Evolutionary conservation across 1,139 yeast genomes (phyloP).

Genomic region (Sugiyamaella paludigena): DNA sequence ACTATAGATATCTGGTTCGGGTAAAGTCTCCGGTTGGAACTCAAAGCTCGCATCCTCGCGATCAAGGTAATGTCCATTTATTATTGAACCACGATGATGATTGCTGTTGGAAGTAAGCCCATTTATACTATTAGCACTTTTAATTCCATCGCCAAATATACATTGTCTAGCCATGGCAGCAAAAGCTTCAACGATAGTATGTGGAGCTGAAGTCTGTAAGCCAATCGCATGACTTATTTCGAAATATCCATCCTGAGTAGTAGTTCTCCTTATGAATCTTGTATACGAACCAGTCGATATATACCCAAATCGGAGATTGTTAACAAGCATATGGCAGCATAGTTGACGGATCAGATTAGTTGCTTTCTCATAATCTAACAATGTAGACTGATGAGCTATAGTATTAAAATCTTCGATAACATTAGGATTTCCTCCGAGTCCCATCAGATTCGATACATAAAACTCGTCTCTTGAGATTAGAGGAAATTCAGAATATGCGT

Average conservation of each 20-base stretch:
- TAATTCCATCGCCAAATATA: conserved; percentile 14
- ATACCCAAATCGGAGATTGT: conserved; percentile 29
- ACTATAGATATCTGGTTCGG: conserved; percentile 26
- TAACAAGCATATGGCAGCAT: conserved; percentile 24
- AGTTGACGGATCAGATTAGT: conserved; percentile 2
- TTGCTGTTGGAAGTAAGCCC: too few relatives aligned
- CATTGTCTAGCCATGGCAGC: conserved; percentile 24
- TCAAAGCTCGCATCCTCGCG: conserved; percentile 13
- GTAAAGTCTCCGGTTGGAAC: conserved; percentile 19
- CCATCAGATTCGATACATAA: conserved; percentile 6
- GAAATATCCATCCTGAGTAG: conserved; percentile 14
- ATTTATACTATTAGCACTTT: not conserved
- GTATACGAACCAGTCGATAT: conserved; percentile 25
- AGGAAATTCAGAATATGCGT: conserved; percentile 9
- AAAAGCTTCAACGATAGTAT: conserved; percentile 17
- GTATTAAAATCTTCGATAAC: too few relatives aligned
- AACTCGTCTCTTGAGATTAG: conserved; percentile 14
- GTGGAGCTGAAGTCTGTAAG: conserved; percentile 5
- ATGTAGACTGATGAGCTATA: too few relatives aligned
- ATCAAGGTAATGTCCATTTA: conserved; percentile 15
- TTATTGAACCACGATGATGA: too few relatives aligned
- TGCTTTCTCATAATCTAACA: not conserved
- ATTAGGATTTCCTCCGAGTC: not conserved
- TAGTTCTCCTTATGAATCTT: conserved; percentile 24
- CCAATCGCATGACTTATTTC: conserved; percentile 25